phyloP scores from a whole-genome alignment of 2,329 filamentous ascomycete genomes.

The Arthrobotrys conoides region DNA sequence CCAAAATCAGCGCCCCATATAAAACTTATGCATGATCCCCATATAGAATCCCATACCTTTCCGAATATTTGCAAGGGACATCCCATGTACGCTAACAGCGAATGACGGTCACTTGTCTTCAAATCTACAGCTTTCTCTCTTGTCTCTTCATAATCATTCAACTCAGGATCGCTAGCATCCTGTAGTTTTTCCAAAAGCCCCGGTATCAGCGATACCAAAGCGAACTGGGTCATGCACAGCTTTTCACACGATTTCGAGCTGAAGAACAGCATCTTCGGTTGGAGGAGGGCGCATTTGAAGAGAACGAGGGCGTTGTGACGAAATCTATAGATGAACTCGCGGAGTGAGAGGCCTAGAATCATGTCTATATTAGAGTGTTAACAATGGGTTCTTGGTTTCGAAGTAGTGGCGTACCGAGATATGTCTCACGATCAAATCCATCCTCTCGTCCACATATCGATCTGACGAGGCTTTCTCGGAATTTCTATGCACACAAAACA shows the following conservation, averaged over 20 bases:
- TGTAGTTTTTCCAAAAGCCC: slow-evolving; percentile 91
- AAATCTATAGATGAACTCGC: slow-evolving; percentile 94
- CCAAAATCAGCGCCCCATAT: slow-evolving; percentile 30
- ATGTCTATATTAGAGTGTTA: slow-evolving; percentile 62
- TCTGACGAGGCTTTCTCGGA: slow-evolving; percentile 60
- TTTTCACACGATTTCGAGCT: slow-evolving; percentile 89
- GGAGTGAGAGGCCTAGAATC: slow-evolving; percentile 76
- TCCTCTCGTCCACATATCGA: slow-evolving; percentile 58
- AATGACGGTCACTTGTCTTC: slow-evolving; percentile 90
- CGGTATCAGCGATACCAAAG: slow-evolving; percentile 93
- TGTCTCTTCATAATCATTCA: slow-evolving; percentile 84
- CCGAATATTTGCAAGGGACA: slow-evolving; percentile 95
- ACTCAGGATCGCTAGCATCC: slow-evolving; percentile 93
- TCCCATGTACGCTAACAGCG: slow-evolving; percentile 93
- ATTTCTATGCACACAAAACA: slow-evolving; percentile 62
- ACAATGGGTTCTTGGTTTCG: slow-evolving; percentile 14
- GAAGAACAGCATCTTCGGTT: slow-evolving; percentile 99
- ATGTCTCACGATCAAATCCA: slow-evolving; percentile 78
- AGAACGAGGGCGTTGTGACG: slow-evolving; percentile 94
- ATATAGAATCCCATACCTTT: slow-evolving; percentile 72
- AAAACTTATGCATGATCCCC: not conserved
- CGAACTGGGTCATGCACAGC: slow-evolving; percentile 98
- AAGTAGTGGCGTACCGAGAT: slow-evolving; percentile 76
- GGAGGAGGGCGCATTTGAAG: slow-evolving; percentile 91
- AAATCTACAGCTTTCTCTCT: slow-evolving; percentile 84